phyloP scores from a whole-genome alignment of 2,329 filamentous ascomycete genomes.

The Aspergillus sp. region DNA sequence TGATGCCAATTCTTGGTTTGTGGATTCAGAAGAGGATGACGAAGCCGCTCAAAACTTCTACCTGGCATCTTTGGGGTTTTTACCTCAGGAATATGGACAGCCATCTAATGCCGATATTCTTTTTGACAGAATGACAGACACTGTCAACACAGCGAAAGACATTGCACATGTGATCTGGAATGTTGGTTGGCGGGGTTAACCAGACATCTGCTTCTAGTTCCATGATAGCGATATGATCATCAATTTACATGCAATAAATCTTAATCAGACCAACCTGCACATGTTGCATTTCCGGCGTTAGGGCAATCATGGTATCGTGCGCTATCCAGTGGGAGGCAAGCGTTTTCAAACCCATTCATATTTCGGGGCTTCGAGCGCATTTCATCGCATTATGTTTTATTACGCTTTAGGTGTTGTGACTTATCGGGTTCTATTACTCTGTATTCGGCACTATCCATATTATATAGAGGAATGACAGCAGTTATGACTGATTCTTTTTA shows the following conservation, averaged over 20 bases:
- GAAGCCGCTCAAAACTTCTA: constrained; percentile 65
- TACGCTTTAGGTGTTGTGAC: neutral
- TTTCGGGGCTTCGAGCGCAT: neutral
- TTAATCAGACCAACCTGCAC: neutral
- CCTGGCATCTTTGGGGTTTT: constrained; percentile 80
- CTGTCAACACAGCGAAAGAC: constrained; percentile 64
- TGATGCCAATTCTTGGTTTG: constrained; percentile 31
- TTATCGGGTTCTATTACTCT: neutral
- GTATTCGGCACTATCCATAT: neutral
- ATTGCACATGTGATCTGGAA: constrained; percentile 69
- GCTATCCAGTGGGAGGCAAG: neutral
- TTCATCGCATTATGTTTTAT: neutral
- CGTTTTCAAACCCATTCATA: neutral
- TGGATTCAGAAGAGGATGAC: constrained; percentile 48
- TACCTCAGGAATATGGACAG: constrained; percentile 79
- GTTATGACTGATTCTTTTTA: neutral
- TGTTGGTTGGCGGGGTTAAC: constrained; percentile 60
- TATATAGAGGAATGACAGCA: neutral
- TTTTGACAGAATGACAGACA: constrained; percentile 78
- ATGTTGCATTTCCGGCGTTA: constrained; percentile 5
- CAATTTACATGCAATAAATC: neutral
- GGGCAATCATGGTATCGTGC: neutral
- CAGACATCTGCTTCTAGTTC: neutral
- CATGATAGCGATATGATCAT: neutral
- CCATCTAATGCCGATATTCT: constrained; percentile 59